phyloP scores from a whole-genome alignment of 2,329 filamentous ascomycete genomes.

The Fusarium domesticum region DNA sequence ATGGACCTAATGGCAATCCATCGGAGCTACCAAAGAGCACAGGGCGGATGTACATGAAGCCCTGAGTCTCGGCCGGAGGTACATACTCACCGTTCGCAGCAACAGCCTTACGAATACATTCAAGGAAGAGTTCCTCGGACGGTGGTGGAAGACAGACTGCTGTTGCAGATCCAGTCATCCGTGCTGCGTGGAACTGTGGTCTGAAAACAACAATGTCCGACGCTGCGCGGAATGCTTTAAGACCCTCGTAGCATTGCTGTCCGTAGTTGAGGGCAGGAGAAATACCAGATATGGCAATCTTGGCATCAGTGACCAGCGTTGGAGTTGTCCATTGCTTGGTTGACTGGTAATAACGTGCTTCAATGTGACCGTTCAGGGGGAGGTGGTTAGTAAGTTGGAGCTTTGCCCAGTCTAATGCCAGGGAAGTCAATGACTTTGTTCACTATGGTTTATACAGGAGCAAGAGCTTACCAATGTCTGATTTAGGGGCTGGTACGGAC shows the following conservation, averaged over 20 bases:
- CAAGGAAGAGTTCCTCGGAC: neutral
- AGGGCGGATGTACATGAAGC: neutral
- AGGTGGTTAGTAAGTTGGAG: neutral
- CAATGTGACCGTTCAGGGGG: neutral
- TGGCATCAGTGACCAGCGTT: neutral
- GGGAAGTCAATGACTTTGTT: no score
- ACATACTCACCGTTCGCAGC: neutral
- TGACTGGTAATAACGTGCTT: neutral
- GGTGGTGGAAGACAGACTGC: neutral
- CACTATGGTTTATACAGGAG: no score
- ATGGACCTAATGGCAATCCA: neutral
- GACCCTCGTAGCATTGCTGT: neutral
- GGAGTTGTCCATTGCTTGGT: neutral
- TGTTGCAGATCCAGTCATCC: neutral
- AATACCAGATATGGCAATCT: neutral
- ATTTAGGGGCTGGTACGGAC: no score
- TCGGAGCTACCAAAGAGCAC: neutral
- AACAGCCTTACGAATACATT: neutral
- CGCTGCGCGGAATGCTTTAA: neutral
- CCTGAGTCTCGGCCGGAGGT: neutral
- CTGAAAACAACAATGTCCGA: neutral
- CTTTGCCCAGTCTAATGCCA: neutral
- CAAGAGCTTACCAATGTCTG: no score
- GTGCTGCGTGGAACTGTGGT: neutral
- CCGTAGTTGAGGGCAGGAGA: neutral